Percentiles rank a stretch among this genome's conserved stretches.
phyloP scores from a whole-genome alignment of 176 grass and related monocot genomes.

The Aegilops tauschii region DNA sequence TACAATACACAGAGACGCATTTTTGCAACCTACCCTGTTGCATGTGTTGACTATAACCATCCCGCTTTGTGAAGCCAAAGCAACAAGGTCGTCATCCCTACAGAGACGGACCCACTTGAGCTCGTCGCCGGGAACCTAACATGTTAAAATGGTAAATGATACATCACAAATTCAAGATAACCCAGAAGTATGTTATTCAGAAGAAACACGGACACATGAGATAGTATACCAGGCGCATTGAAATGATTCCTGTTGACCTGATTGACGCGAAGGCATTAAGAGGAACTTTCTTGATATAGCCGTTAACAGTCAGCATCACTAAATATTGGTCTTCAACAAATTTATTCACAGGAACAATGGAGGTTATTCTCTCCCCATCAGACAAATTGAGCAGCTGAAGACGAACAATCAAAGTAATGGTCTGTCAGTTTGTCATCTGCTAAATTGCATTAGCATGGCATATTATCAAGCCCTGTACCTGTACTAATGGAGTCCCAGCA shows the following conservation, averaged over 20 bases:
- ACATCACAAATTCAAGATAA: neutral
- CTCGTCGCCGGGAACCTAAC: conserved; percentile 73
- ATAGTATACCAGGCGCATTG: conserved; percentile 82
- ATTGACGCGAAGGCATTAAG: conserved; percentile 90
- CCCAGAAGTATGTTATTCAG: conserved; percentile 3
- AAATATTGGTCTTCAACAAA: conserved; percentile 89
- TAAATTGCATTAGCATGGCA: neutral
- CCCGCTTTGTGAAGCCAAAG: conserved; percentile 89
- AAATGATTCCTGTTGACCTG: conserved; percentile 80
- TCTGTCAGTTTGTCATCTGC: conserved; percentile 16
- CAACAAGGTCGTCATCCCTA: conserved; percentile 80
- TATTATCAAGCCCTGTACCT: conserved; percentile 48
- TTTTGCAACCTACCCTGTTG: conserved; percentile 58
- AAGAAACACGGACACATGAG: conserved; percentile 15
- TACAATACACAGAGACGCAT: conserved; percentile 18
- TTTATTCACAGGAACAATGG: conserved; percentile 88
- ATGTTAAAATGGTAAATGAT: conserved; percentile 25
- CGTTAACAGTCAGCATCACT: conserved; percentile 83
- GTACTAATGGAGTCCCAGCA: conserved; percentile 81
- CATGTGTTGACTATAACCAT: conserved; percentile 89
- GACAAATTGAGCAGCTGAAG: conserved; percentile 79
- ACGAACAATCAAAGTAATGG: conserved; percentile 15
- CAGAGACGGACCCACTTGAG: conserved; percentile 86
- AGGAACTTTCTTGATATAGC: conserved; percentile 93
- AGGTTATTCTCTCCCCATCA: conserved; percentile 91